phyloP scores from a whole-genome alignment of 495 filamentous ascomycete species.

The Trichoderma asperelloides region DNA sequence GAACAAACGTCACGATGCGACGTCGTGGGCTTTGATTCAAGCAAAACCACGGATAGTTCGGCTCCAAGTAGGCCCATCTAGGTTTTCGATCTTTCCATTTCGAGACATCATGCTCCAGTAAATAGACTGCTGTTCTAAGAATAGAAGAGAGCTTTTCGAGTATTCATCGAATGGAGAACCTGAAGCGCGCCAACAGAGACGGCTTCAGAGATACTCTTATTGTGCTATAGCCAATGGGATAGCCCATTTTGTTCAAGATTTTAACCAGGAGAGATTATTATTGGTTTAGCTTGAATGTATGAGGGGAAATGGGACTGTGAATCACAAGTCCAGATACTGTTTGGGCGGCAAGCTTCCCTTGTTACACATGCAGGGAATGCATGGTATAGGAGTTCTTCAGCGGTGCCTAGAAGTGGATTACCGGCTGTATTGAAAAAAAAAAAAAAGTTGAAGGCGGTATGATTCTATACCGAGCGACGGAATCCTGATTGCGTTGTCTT shows the following conservation, averaged over 20 bases:
- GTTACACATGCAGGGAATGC: background rate
- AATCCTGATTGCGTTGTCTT: background rate
- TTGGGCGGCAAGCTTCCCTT: no score
- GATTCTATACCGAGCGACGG: background rate
- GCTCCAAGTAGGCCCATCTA: background rate
- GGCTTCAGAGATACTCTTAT: background rate
- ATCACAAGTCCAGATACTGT: background rate
- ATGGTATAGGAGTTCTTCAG: background rate
- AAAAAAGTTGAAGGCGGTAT: background rate
- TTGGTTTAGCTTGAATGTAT: background rate
- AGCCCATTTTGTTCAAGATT: no score
- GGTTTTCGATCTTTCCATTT: background rate
- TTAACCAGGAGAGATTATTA: background rate
- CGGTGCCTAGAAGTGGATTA: background rate
- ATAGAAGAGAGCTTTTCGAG: background rate
- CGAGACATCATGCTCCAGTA: background rate
- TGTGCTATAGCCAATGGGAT: background rate
- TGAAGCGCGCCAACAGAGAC: background rate
- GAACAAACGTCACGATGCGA: slow-evolving; percentile 1
- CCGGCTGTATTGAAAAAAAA: background rate
- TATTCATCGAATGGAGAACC: background rate
- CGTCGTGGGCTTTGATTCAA: background rate
- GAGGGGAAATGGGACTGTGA: background rate
- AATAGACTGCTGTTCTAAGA: background rate
- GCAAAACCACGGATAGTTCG: background rate